Percentiles rank a stretch among this genome's conserved stretches.
These are phyloP conservation scores for Bryoglossum gracile DNA, from an alignment of 495 filamentous ascomycete species.

Conservation along the genomic window DNA sequence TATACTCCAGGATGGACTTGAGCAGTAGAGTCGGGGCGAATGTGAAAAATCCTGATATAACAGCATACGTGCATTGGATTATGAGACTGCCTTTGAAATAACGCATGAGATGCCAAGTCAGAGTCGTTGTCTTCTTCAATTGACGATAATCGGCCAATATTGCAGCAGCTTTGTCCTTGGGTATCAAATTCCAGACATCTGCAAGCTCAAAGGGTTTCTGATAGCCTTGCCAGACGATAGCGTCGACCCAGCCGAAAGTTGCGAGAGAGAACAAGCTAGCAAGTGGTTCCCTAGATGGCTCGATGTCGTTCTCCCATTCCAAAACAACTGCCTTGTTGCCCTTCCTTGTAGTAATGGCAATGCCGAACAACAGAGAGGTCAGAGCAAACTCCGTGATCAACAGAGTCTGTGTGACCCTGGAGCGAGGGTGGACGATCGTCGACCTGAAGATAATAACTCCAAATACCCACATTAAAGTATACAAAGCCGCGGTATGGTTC, in stretches of 20 bases:
- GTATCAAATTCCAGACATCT: constrained; percentile 86
- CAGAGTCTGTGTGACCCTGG: constrained; percentile 51
- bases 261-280: constrained; percentile 83
- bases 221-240: constrained; percentile 87
- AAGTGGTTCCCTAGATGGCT: constrained; percentile 75
- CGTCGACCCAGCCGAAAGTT: constrained; percentile 87
- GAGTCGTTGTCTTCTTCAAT: constrained; percentile 69
- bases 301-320: constrained; percentile 77
- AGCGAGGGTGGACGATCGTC: constrained; percentile 68
- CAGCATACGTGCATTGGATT: constrained; percentile 72
- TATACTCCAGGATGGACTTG: constrained; percentile 84
- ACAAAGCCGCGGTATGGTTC: constrained; percentile 90
- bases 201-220: constrained; percentile 71
- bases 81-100: constrained; percentile 76
- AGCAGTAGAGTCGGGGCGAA: constrained; percentile 90
- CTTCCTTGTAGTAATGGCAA: constrained; percentile 75
- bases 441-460: constrained; percentile 73
- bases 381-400: constrained; percentile 65
- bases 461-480: constrained; percentile 76
- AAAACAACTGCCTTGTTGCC: constrained; percentile 85
- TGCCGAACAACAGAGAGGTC: constrained; percentile 60
- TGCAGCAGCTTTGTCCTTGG: constrained; percentile 76
- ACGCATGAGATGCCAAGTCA: constrained; percentile 73
- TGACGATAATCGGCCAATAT: constrained; percentile 79
- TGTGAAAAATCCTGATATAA: constrained; percentile 68